Percentiles rank a stretch among this genome's conserved stretches.
Evolutionary conservation across 208 protist genomes (phyloP).

Genomic region (Novymonas esmeraldas): DNA sequence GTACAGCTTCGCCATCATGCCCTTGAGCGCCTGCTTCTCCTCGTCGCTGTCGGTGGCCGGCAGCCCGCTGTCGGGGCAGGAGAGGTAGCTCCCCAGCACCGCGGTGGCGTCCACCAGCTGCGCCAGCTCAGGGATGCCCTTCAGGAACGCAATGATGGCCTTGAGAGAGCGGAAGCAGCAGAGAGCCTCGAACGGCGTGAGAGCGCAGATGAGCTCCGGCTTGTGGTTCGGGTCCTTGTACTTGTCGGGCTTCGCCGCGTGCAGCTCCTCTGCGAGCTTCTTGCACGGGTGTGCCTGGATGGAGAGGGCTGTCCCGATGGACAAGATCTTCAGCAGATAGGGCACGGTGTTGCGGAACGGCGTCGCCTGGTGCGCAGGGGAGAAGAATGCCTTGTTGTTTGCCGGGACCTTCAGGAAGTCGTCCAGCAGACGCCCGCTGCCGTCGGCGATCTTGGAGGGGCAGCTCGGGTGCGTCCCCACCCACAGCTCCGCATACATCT

Average conservation of each 20-base stretch:
- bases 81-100: constrained; percentile 35
- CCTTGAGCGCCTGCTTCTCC: constrained; percentile 60
- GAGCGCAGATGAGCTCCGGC: constrained; percentile 95
- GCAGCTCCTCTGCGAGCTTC: constrained; percentile 89
- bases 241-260: constrained; percentile 86
- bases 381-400: constrained; percentile 60
- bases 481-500: constrained; percentile 96
- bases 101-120: constrained; percentile 39
- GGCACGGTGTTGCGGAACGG: constrained; percentile 83
- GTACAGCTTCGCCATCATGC: constrained; percentile 76
- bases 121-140: constrained; percentile 51
- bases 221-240: constrained; percentile 99
- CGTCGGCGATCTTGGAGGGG: constrained; percentile 66
- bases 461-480: constrained; percentile 96
- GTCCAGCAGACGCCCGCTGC: constrained; percentile 48
- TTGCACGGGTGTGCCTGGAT: constrained; percentile 99
- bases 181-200: constrained; percentile 95
- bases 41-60: constrained; percentile 34
- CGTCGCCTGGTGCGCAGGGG: constrained; percentile 43
- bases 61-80: constrained; percentile 19
- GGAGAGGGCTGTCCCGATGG: constrained; percentile 95
- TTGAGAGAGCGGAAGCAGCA: constrained; percentile 95
- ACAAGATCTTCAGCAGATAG: constrained; percentile 98
- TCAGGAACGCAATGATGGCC: constrained; percentile 85
- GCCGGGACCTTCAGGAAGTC: constrained; percentile 53